phyloP scores from a whole-genome alignment of 164 flowering plant species.

The Tetracentron sinense region DNA sequence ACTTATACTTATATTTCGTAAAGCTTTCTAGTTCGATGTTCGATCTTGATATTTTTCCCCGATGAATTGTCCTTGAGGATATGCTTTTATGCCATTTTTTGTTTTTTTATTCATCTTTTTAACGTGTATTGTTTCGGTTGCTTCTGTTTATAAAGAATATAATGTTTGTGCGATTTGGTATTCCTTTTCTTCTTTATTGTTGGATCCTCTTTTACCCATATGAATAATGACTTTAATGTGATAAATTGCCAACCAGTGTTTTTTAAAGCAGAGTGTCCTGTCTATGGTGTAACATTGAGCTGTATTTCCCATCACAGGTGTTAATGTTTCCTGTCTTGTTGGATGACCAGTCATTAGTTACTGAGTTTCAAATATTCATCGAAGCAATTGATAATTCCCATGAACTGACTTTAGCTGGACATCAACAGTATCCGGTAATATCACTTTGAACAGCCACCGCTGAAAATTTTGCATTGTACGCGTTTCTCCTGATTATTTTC shows the following conservation, averaged over 20 bases:
- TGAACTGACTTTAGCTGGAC: slow-evolving; percentile 71
- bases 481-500: not conserved
- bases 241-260: not conserved
- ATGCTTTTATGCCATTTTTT: too few relatives aligned
- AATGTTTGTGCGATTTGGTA: too few relatives aligned
- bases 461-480: not conserved
- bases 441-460: not conserved
- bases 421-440: slow-evolving; percentile 86
- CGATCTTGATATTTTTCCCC: too few relatives aligned
- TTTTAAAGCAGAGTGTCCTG: not conserved
- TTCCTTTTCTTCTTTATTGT: too few relatives aligned
- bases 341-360: slow-evolving; percentile 66
- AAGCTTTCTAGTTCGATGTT: too few relatives aligned
- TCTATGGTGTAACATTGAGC: not conserved
- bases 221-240: not conserved
- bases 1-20: too few relatives aligned
- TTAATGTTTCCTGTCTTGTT: slow-evolving; percentile 74
- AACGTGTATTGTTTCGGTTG: too few relatives aligned
- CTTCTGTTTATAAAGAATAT: too few relatives aligned
- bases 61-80: too few relatives aligned
- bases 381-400: slow-evolving; percentile 78
- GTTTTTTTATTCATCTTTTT: too few relatives aligned
- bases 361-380: slow-evolving; percentile 74
- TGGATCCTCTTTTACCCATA: too few relatives aligned
- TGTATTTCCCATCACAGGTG: slow-evolving; percentile 43